Base-by-base conservation (phyloP, 2,329 filamentous ascomycete genomes). In the Cladophialophora immunda region DNA sequence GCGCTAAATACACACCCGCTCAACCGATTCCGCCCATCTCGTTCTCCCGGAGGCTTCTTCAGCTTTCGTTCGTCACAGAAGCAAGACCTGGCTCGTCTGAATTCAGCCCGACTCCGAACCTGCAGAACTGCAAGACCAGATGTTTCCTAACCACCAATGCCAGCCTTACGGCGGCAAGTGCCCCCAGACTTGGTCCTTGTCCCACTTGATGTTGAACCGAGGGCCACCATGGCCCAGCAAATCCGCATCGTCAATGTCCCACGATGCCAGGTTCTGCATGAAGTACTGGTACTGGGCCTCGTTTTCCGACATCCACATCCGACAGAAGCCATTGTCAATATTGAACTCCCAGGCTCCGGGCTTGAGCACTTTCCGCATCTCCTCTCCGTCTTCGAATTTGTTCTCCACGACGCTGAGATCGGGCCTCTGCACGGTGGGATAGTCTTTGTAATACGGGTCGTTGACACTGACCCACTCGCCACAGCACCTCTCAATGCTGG, bases 241-340 rank as follows among this genome's bases (percentile, higher is more conserved):
- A 55, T 30, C 53, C 53, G 27, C 53, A 5, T 30, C 27, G n/a
- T 30, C 25, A 29, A 55, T 8, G 5, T 19, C 25, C 27, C 30
- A 55, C n/a, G 29, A 22, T 6, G 13, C 25, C 27, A 61, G 47
- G 29, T 53, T 61, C 30, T 52, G 45, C 45, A 53, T 53, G 19
- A 25, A 61, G 45, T 61, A 61, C 30, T 61, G 58, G 15, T 27
- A 61, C 13, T 38, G 13, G 8, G 45, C 34, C 58, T 61, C 58
- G 5, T 15, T 25, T 25, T 53, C 27, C 19, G 58, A n/a, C 29
- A 52, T 25, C 58, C 58, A 61, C n/a, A 32, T 22, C 13, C 17
- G n/a, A 30, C 57, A 59, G 38, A 19, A 41, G 38, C 11, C 2
- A 15, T 47, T n/a, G 13, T 59, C 29, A 19, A n/a, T 47, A 15